Conservation (phyloP, 208 protist genomes). For the Angomonas ambiguus region DNA sequence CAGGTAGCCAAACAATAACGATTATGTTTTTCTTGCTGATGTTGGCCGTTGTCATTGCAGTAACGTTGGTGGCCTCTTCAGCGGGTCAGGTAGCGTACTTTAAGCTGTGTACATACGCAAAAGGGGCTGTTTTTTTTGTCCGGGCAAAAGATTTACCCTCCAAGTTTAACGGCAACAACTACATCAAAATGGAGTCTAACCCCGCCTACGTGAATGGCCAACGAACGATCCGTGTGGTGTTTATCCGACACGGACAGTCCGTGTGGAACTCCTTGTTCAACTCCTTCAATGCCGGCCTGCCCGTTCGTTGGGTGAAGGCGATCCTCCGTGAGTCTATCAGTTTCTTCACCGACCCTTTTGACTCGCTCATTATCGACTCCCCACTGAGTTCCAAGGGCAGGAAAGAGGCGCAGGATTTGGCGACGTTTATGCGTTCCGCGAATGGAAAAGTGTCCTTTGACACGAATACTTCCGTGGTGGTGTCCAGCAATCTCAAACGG, state of each 20-base stretch:
- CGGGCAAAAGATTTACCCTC: conserved; percentile 66
- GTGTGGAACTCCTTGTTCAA: conserved; percentile 93
- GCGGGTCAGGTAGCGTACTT: conserved; percentile 32
- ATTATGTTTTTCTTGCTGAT: conserved; percentile 78
- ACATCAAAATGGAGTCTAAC: conserved; percentile 36
- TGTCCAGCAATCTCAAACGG: conserved; percentile 83
- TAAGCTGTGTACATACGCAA: conserved; percentile 49
- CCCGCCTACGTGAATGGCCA: conserved; percentile 28
- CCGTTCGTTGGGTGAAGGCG: conserved; percentile 51
- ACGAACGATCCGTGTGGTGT: conserved; percentile 80
- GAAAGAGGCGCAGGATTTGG: conserved; percentile 64
- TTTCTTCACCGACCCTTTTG: conserved; percentile 74
- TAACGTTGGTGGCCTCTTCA: conserved; percentile 40
- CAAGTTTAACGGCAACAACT: conserved; percentile 64
- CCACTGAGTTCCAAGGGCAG: conserved; percentile 77
- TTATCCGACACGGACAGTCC: conserved; percentile 90
- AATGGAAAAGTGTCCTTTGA: conserved; percentile 65
- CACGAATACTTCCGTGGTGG: conserved; percentile 54
- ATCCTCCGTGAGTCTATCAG: conserved; percentile 39
- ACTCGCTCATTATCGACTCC: conserved; percentile 88
- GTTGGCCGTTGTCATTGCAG: conserved; percentile 39
- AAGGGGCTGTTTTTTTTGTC: conserved; percentile 60
- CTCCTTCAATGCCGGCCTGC: conserved; percentile 47
- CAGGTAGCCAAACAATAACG: background rate
- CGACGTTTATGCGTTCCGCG: conserved; percentile 53